phyloP scores from a whole-genome alignment of 108 stramenopile genomes.

The Cyclostephanos invisitatus region DNA sequence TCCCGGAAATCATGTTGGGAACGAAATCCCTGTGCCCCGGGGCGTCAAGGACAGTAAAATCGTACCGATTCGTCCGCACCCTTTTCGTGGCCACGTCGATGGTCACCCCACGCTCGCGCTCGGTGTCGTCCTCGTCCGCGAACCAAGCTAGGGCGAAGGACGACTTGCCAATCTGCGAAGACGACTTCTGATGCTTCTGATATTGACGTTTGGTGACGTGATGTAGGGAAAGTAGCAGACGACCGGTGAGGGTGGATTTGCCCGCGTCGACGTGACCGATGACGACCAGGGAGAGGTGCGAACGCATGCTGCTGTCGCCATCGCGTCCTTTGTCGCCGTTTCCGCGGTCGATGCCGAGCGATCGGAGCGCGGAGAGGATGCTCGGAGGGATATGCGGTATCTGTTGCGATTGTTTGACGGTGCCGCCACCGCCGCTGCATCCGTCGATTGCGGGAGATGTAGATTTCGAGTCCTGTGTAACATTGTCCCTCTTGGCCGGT shows the following conservation, averaged over 20 bases:
- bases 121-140: constrained; percentile 65
- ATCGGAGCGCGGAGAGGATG: constrained; percentile 30
- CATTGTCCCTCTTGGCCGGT: constrained; percentile 8
- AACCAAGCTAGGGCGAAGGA: constrained; percentile 84
- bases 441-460: neutral
- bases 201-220: constrained; percentile 61
- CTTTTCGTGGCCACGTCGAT: constrained; percentile 69
- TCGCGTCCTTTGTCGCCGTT: neutral
- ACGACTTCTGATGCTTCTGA: constrained; percentile 62
- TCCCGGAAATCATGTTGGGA: constrained; percentile 56
- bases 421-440: constrained; percentile 8
- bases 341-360: constrained; percentile 1
- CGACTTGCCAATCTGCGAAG: constrained; percentile 64
- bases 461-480: neutral
- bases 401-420: constrained; percentile 1
- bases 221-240: constrained; percentile 59
- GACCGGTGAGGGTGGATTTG: constrained; percentile 83
- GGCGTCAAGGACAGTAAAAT: constrained; percentile 59
- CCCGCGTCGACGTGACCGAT: constrained; percentile 76
- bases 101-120: constrained; percentile 78
- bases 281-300: constrained; percentile 50
- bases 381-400: constrained; percentile 19
- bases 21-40: constrained; percentile 62
- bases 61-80: constrained; percentile 32
- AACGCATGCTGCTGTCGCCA: constrained; percentile 13